These are phyloP conservation scores for Tranzscheliella williamsii DNA, from an alignment of 1,284 basidiomycete genomes.

Conservation along the genomic window DNA sequence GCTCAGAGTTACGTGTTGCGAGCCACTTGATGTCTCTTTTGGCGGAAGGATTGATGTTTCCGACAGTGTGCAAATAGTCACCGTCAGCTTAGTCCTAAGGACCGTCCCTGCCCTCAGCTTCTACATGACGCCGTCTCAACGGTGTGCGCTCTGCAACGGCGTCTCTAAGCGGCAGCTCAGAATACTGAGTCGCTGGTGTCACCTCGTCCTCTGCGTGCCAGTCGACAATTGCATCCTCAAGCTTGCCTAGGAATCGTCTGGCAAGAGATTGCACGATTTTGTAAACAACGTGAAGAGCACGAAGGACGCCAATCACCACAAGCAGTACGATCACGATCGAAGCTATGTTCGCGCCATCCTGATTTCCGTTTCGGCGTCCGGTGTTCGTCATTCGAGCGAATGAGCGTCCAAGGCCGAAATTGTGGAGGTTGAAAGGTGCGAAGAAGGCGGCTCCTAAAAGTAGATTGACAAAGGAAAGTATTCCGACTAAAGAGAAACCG, in stretches of 20 bases:
- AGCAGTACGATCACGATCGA: conserved; percentile 38
- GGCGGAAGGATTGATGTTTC: no score
- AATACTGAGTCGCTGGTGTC: neutral
- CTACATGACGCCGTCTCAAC: no score
- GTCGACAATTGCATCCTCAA: conserved; percentile 43
- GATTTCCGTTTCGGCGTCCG: conserved; percentile 12
- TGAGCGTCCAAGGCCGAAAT: conserved; percentile 39
- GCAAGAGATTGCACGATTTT: conserved; percentile 16
- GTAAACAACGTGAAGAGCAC: conserved; percentile 34
- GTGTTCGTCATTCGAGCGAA: conserved; percentile 39
- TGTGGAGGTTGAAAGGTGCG: conserved; percentile 41
- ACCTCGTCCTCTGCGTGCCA: conserved; percentile 37
- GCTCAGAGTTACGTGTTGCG: no score
- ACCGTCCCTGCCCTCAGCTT: no score
- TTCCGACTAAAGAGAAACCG: conserved; percentile 45
- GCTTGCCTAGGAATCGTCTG: conserved; percentile 16
- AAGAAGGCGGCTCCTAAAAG: conserved; percentile 34
- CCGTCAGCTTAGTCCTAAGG: no score
- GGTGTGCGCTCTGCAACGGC: no score
- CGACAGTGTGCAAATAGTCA: no score
- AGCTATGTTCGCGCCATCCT: conserved; percentile 34
- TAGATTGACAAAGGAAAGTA: conserved; percentile 40
- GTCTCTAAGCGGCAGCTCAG: no score
- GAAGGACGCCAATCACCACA: conserved; percentile 38
- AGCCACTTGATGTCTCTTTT: no score